These are phyloP conservation scores for Peribolospora baueri DNA, from an alignment of 768 basidiomycete genomes.

Conservation along the genomic window DNA sequence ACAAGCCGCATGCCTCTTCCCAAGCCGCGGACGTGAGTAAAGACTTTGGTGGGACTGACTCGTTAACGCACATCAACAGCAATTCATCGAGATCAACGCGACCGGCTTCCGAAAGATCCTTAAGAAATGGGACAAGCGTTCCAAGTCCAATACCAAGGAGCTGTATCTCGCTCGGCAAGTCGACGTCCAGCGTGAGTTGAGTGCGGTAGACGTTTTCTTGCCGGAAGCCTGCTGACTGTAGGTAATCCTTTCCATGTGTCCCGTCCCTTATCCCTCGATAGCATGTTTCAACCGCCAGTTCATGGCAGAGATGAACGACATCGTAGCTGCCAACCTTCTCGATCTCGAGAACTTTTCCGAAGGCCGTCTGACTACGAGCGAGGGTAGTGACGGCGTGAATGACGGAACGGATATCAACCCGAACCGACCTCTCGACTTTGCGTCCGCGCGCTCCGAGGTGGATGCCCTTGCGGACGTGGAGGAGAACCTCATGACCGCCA, in stretches of 20 bases:
- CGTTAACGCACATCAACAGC: constrained; percentile 26
- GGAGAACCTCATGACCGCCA: constrained; percentile 54
- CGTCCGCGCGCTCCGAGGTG: constrained; percentile 16
- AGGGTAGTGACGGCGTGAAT: constrained; percentile 18
- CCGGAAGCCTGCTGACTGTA: too few relatives aligned
- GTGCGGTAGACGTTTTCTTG: background rate
- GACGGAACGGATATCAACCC: constrained; percentile 13
- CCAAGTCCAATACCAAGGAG: constrained; percentile 84
- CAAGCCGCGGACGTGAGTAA: background rate
- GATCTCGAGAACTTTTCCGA: constrained; percentile 57
- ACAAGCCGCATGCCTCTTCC: background rate
- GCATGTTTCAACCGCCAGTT: constrained; percentile 30
- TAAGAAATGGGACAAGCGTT: constrained; percentile 81
- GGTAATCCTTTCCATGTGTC: background rate
- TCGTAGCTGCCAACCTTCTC: constrained; percentile 34
- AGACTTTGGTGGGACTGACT: background rate
- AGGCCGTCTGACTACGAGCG: constrained; percentile 31
- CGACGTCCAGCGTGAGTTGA: constrained; percentile 65
- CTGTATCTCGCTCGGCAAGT: constrained; percentile 87
- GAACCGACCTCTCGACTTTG: too few relatives aligned
- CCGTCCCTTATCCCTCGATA: background rate
- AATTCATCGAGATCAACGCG: constrained; percentile 93
- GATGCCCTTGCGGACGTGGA: constrained; percentile 73
- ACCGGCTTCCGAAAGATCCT: constrained; percentile 90
- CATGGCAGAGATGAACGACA: constrained; percentile 83